Evolutionary conservation across 345 rosid species (phyloP).

Genomic region (Lepidium aucheri): DNA sequence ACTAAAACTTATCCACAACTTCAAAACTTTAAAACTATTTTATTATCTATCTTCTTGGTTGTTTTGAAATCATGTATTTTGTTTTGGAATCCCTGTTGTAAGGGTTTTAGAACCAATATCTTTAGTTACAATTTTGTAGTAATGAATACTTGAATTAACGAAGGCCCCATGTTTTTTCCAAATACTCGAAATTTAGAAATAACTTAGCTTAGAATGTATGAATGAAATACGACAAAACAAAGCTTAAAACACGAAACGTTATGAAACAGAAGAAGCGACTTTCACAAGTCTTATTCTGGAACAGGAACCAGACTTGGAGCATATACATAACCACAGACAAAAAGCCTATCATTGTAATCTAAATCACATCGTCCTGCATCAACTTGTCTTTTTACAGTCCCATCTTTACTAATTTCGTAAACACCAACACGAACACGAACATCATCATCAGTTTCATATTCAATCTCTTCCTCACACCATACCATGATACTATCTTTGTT

Average conservation of each 20-base stretch:
- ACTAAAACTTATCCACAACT: neutral
- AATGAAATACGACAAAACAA: neutral
- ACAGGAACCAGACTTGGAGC: conserved; percentile 25
- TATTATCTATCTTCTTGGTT: neutral
- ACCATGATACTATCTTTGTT: conserved; percentile 5
- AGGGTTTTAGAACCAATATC: conserved; percentile 14
- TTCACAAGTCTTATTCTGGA: conserved; percentile 3
- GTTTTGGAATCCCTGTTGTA: neutral
- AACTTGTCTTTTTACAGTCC: neutral
- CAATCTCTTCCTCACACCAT: conserved; percentile 7
- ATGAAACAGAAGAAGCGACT: neutral
- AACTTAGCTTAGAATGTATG: neutral
- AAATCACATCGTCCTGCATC: conserved; percentile 12
- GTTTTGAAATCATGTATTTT: conserved; percentile 11
- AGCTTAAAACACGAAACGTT: neutral
- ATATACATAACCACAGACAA: neutral
- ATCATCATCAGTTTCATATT: neutral
- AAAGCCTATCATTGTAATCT: neutral
- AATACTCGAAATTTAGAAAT: neutral
- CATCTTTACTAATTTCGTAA: conserved; percentile 16
- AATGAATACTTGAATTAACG: conserved; percentile 14
- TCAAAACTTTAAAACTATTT: neutral
- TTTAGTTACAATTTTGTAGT: conserved; percentile 16
- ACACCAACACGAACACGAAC: neutral
- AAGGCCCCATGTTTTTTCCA: neutral